Conservation (phyloP, 1,139 yeast genomes). For the Geotrichum reessii region DNA sequence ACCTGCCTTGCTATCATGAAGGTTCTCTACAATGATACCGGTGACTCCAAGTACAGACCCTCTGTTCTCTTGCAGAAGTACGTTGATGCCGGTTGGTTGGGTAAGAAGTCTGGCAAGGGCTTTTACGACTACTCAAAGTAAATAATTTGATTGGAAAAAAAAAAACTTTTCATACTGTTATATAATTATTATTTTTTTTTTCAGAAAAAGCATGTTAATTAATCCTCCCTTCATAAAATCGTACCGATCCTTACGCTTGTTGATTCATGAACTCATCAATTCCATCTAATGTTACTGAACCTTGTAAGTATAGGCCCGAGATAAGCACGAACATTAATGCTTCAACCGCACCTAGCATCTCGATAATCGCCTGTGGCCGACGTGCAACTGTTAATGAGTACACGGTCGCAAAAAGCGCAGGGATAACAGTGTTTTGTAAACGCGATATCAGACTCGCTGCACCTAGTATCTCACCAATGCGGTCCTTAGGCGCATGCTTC, state of each 20-base stretch:
- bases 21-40: conserved; percentile 39
- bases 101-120: conserved; percentile 41
- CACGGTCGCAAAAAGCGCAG: conserved; percentile 29
- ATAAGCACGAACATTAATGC: conserved; percentile 21
- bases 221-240: background rate
- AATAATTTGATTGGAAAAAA: no score
- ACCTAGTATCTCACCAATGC: conserved; percentile 35
- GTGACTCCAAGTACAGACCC: conserved; percentile 43
- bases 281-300: conserved; percentile 2
- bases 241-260: background rate
- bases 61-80: conserved; percentile 37
- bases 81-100: conserved; percentile 44
- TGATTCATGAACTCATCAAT: background rate
- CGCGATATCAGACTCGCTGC: conserved; percentile 30
- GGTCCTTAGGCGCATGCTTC: conserved; percentile 41
- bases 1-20: conserved; percentile 43
- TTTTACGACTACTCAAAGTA: conserved; percentile 36
- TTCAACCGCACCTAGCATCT: conserved; percentile 22
- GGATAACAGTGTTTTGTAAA: conserved; percentile 28
- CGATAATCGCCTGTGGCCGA: conserved; percentile 29
- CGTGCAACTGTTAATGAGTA: conserved; percentile 30
- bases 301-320: conserved; percentile 16
- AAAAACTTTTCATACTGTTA: background rate
- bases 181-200: background rate
- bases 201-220: background rate